These are phyloP conservation scores for Chrysoporthe puriensis DNA, from an alignment of 2,329 filamentous ascomycete species.

Conservation along the genomic window DNA sequence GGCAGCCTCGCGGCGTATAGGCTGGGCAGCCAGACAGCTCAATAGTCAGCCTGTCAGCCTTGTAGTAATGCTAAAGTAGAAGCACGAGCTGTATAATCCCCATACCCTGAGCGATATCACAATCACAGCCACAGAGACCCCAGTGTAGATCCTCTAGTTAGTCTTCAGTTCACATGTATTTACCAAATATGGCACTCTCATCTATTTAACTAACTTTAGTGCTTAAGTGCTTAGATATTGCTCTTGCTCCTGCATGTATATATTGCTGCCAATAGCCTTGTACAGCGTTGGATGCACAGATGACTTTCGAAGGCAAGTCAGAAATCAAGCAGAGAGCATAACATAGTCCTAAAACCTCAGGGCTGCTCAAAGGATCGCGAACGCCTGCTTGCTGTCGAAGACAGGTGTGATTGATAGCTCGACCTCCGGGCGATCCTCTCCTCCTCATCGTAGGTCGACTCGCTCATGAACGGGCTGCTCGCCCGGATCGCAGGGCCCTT, in stretches of 20 bases:
- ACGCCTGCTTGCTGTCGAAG: not conserved
- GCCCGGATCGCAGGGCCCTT: slow-evolving; percentile 66
- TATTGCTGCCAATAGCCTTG: too few species aligned
- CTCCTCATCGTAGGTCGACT: slow-evolving; percentile 21
- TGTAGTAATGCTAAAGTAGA: not conserved
- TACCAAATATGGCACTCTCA: not conserved
- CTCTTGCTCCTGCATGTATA: too few species aligned
- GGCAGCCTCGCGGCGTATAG: too few species aligned
- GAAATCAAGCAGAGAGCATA: too few species aligned
- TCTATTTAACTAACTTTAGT: too few species aligned
- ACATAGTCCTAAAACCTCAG: not conserved
- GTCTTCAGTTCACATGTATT: not conserved
- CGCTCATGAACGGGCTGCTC: slow-evolving; percentile 62
- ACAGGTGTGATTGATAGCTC: not conserved
- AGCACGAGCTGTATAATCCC: not conserved
- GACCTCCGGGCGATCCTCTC: slow-evolving; percentile 8
- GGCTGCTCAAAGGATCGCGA: not conserved
- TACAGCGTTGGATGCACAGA: too few species aligned
- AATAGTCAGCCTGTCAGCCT: too few species aligned
- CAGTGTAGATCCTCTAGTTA: too few species aligned
- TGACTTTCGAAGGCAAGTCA: too few species aligned
- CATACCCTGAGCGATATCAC: not conserved
- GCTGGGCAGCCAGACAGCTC: too few species aligned
- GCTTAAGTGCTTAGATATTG: too few species aligned
- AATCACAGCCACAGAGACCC: not conserved